Evolutionary conservation across 768 basidiomycete species (phyloP).

Genomic region (Stropharia rugosoannulata): DNA sequence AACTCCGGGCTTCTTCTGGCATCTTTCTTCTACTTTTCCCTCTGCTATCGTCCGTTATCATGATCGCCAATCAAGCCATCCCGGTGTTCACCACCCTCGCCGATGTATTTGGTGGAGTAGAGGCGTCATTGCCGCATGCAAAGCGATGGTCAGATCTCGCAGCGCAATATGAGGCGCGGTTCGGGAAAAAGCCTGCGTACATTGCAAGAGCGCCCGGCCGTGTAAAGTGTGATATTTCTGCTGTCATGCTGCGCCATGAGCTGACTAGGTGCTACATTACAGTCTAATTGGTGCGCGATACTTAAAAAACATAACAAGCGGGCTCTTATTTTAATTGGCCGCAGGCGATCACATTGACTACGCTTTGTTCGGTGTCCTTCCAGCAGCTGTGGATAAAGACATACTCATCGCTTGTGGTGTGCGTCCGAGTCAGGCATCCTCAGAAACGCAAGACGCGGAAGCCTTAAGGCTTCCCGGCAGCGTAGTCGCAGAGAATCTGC

Average conservation of each 20-base stretch:
- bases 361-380: slow-evolving; percentile 79
- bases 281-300: slow-evolving; percentile 43
- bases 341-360: slow-evolving; percentile 85
- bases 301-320: neutral
- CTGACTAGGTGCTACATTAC: neutral
- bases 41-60: neutral
- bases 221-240: slow-evolving; percentile 55
- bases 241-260: neutral
- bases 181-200: slow-evolving; percentile 65
- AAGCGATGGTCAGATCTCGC: slow-evolving; percentile 62
- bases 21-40: neutral
- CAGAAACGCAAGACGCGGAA: slow-evolving; percentile 11
- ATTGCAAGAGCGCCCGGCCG: slow-evolving; percentile 80
- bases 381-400: slow-evolving; percentile 82
- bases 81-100: slow-evolving; percentile 60
- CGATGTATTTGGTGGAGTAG: slow-evolving; percentile 53
- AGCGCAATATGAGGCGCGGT: slow-evolving; percentile 59
- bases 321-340: neutral
- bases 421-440: slow-evolving; percentile 23
- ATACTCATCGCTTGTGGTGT: slow-evolving; percentile 76
- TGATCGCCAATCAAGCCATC: slow-evolving; percentile 45
- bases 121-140: slow-evolving; percentile 54
- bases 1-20: neutral
- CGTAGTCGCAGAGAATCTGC: slow-evolving; percentile 63
- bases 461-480: slow-evolving; percentile 42